A percentile compares a stretch with the other conserved stretches of the same genome.
phyloP scores from a whole-genome alignment of 768 basidiomycete species.

The Fomitopsis serialis region DNA sequence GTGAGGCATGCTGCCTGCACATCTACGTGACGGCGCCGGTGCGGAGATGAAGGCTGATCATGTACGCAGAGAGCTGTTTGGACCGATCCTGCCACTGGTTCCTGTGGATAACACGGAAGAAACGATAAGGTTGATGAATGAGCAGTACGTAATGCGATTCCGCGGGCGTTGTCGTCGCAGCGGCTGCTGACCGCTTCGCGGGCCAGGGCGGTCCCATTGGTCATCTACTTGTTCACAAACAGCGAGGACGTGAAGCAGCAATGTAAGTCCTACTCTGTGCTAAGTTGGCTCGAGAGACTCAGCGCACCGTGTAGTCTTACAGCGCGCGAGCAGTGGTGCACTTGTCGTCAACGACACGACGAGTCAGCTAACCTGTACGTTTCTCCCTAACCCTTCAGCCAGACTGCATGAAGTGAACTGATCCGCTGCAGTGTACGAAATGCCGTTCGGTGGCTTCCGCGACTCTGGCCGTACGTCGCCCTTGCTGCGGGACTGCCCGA shows the following conservation, averaged over 20 bases:
- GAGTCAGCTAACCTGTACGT: conserved; percentile 45
- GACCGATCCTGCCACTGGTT: conserved; percentile 62
- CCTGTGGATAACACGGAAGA: conserved; percentile 49
- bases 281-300: background rate
- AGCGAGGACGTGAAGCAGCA: conserved; percentile 27
- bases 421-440: conserved; percentile 24
- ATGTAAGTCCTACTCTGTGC: conserved; percentile 9
- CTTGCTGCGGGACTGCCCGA: background rate
- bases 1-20: no score
- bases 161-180: background rate
- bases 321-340: conserved; percentile 51
- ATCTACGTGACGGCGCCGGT: background rate
- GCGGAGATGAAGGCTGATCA: background rate
- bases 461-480: conserved; percentile 55
- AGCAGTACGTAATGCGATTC: conserved; percentile 34
- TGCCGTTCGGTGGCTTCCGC: conserved; percentile 53
- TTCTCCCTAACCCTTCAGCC: no score
- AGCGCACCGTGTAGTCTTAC: conserved; percentile 37
- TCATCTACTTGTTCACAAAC: conserved; percentile 60
- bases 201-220: conserved; percentile 50
- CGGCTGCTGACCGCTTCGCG: background rate
- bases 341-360: conserved; percentile 58
- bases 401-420: background rate
- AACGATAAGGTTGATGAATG: conserved; percentile 50
- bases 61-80: conserved; percentile 60